Conservation (phyloP, 108 stramenopile species). For the Bacterosira constricta region DNA sequence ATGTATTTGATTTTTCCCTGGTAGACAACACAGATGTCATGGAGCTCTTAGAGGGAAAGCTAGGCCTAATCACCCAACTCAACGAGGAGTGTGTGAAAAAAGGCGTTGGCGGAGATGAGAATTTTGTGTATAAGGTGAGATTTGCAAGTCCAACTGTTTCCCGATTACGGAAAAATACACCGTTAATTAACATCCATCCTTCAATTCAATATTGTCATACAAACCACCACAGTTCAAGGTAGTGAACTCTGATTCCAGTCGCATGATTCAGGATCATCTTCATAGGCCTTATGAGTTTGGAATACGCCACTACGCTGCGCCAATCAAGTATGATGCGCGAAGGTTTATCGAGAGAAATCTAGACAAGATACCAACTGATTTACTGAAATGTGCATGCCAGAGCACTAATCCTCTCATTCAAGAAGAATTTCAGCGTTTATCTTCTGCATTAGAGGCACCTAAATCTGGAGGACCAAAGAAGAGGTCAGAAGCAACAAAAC, state of each 20-base stretch:
- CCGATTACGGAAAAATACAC: not conserved
- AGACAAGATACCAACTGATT: conserved; percentile 77
- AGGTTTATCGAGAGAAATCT: conserved; percentile 83
- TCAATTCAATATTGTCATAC: no score
- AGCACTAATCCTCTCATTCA: conserved; percentile 66
- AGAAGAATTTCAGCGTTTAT: conserved; percentile 50
- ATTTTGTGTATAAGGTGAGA: conserved; percentile 77
- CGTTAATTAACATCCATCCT: not conserved
- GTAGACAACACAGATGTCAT: conserved; percentile 91
- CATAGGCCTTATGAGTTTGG: conserved; percentile 76
- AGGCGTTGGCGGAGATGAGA: conserved; percentile 72
- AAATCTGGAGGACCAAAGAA: conserved; percentile 55
- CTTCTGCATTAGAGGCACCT: conserved; percentile 1
- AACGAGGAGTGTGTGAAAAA: conserved; percentile 93
- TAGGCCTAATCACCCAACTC: conserved; percentile 85
- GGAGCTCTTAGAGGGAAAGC: conserved; percentile 86
- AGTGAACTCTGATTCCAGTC: conserved; percentile 68
- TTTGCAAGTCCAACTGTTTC: not conserved
- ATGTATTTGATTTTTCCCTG: conserved; percentile 80
- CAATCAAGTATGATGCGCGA: conserved; percentile 80
- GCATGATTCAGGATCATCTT: conserved; percentile 61
- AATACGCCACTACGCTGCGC: conserved; percentile 86
- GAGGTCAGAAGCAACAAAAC: conserved; percentile 51
- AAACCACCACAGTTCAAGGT: conserved; percentile 36
- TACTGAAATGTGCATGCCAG: conserved; percentile 56